phyloP scores from a whole-genome alignment of 345 rosid species.

The Aquilaria sinensis region DNA sequence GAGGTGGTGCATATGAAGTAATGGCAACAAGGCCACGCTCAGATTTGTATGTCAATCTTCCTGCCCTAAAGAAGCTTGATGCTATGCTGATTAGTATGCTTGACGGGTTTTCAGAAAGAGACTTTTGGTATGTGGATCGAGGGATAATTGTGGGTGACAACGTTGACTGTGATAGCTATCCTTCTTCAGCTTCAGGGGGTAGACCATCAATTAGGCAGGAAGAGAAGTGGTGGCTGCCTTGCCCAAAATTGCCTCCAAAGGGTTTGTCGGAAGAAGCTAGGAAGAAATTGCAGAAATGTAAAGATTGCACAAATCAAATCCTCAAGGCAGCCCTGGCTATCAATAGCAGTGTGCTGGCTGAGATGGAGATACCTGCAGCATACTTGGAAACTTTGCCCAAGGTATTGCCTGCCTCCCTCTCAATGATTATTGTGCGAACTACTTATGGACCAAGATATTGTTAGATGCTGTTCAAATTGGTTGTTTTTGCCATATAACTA shows the following conservation, averaged over 20 bases:
- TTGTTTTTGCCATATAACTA: too few relatives aligned
- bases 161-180: constrained; percentile 35
- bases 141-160: constrained; percentile 67
- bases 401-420: constrained; percentile 30
- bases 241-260: constrained; percentile 72
- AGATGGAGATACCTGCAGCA: constrained; percentile 88
- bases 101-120: constrained; percentile 62
- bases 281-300: constrained; percentile 76
- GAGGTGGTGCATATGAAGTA: constrained; percentile 89
- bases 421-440: not conserved
- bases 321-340: constrained; percentile 97
- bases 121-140: constrained; percentile 92
- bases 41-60: constrained; percentile 83
- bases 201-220: constrained; percentile 87
- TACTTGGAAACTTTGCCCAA: constrained; percentile 88
- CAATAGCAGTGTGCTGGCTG: constrained; percentile 79
- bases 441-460: too few relatives aligned
- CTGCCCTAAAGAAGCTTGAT: constrained; percentile 96
- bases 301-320: constrained; percentile 89
- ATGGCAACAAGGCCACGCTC: constrained; percentile 87
- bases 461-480: too few relatives aligned
- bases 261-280: constrained; percentile 77
- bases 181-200: constrained; percentile 42
- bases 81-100: constrained; percentile 81
- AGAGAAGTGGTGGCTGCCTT: constrained; percentile 88